Conservation (phyloP, 2,329 filamentous ascomycete species). For the Dothistroma pini region DNA sequence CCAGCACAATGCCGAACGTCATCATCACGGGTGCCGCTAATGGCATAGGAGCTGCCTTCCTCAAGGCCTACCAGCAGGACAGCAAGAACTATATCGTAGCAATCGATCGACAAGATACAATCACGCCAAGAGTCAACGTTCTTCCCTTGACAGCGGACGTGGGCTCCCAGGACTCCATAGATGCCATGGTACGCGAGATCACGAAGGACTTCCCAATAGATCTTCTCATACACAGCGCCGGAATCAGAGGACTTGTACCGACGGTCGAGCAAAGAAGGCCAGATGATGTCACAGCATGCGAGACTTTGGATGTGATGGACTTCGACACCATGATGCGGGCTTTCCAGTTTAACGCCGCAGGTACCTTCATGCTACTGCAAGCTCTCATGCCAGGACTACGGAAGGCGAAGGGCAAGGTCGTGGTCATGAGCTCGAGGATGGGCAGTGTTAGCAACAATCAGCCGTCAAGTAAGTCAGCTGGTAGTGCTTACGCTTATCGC, state of each 20-base stretch:
- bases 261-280: slow-evolving; percentile 25
- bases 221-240: slow-evolving; percentile 44
- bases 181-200: slow-evolving; percentile 21
- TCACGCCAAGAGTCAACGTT: slow-evolving; percentile 14
- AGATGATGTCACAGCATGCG: slow-evolving; percentile 39
- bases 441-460: slow-evolving; percentile 41
- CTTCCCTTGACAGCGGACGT: slow-evolving; percentile 28
- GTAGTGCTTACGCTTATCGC: slow-evolving; percentile 46
- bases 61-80: slow-evolving; percentile 27
- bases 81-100: slow-evolving; percentile 30
- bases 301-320: slow-evolving; percentile 42
- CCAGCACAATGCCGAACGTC: slow-evolving; percentile 23
- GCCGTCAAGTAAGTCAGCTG: slow-evolving; percentile 27
- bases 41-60: slow-evolving; percentile 38
- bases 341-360: slow-evolving; percentile 42
- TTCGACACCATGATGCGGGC: slow-evolving; percentile 38
- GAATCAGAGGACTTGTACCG: slow-evolving; percentile 44
- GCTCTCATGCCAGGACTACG: slow-evolving; percentile 38
- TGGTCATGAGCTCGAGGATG: slow-evolving; percentile 47
- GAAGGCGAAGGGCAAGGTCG: slow-evolving; percentile 31
- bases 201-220: slow-evolving; percentile 29
- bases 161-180: slow-evolving; percentile 26
- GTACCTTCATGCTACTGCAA: slow-evolving; percentile 41
- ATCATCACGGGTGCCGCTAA: slow-evolving; percentile 39
- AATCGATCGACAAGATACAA: slow-evolving; percentile 29